phyloP scores from a whole-genome alignment of 371 early-diverging fungal species.

The Zychaea mexicana region DNA sequence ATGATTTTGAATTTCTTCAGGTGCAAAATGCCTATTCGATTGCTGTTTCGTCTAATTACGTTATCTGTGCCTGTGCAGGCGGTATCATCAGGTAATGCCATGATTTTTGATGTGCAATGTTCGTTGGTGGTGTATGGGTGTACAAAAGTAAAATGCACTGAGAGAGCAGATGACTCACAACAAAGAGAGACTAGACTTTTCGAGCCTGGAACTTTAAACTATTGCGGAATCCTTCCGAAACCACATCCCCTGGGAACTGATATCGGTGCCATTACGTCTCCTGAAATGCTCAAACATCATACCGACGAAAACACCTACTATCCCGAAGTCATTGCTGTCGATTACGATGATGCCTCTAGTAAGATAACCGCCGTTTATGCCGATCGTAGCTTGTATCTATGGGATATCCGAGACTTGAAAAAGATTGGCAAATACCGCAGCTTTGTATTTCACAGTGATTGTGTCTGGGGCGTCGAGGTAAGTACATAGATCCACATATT shows the following conservation, averaged over 20 bases:
- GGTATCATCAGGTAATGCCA: constrained; percentile 67
- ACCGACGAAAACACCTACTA: constrained; percentile 36
- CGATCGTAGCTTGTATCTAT: constrained; percentile 76
- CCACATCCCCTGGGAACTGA: constrained; percentile 76
- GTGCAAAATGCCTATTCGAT: constrained; percentile 69
- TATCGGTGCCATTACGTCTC: constrained; percentile 41
- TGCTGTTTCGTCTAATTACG: constrained; percentile 56
- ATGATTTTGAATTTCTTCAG: constrained; percentile 17
- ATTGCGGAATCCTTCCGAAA: constrained; percentile 71
- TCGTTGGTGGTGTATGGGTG: too few relatives aligned
- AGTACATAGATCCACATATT: constrained; percentile 3
- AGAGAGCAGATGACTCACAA: not conserved
- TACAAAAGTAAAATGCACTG: not conserved
- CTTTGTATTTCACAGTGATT: constrained; percentile 76
- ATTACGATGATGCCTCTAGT: constrained; percentile 43
- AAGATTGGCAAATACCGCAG: constrained; percentile 68
- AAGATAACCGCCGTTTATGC: constrained; percentile 65
- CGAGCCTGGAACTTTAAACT: constrained; percentile 69
- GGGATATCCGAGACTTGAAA: constrained; percentile 72
- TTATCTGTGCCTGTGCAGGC: constrained; percentile 77
- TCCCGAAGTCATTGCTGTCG: constrained; percentile 65
- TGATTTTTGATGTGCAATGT: too few relatives aligned
- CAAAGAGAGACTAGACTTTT: constrained; percentile 57
- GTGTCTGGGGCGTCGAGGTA: constrained; percentile 89
- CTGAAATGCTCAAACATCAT: constrained; percentile 27